Conservation (phyloP, 345 rosid species). For the Zanthoxylum bungeanum region DNA sequence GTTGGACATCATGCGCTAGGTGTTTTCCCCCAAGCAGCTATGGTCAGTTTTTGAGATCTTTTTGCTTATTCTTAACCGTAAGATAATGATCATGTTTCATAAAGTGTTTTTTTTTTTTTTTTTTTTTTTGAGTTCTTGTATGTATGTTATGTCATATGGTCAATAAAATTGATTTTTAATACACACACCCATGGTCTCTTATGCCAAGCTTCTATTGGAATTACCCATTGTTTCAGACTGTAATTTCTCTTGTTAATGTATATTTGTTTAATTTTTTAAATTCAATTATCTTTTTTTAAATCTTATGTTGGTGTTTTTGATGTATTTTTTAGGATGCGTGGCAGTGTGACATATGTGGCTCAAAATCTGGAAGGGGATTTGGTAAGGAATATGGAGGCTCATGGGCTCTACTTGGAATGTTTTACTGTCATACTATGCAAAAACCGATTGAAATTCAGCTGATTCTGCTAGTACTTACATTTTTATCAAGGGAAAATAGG, state of each 20-base stretch:
- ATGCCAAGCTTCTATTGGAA: background rate
- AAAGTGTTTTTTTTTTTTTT: too few species aligned
- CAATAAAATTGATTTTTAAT: background rate
- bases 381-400: slow-evolving; percentile 52
- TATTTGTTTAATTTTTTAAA: background rate
- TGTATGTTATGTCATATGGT: background rate
- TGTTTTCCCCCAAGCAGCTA: slow-evolving; percentile 93
- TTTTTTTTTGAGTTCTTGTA: too few species aligned
- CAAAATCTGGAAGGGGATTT: slow-evolving; percentile 96
- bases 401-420: background rate
- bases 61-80: background rate
- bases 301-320: background rate
- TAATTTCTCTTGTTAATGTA: background rate
- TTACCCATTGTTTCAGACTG: background rate
- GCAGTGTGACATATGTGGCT: slow-evolving; percentile 93
- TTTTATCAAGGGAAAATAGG: background rate
- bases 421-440: background rate
- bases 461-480: background rate
- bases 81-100: background rate
- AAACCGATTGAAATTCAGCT: background rate
- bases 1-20: slow-evolving; percentile 93
- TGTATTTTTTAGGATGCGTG: slow-evolving; percentile 69
- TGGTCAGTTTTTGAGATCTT: slow-evolving; percentile 49
- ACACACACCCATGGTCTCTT: background rate
- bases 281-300: background rate